Evolutionary conservation across 139 green algal species (phyloP).

Genomic region (Chlorella sp.): DNA sequence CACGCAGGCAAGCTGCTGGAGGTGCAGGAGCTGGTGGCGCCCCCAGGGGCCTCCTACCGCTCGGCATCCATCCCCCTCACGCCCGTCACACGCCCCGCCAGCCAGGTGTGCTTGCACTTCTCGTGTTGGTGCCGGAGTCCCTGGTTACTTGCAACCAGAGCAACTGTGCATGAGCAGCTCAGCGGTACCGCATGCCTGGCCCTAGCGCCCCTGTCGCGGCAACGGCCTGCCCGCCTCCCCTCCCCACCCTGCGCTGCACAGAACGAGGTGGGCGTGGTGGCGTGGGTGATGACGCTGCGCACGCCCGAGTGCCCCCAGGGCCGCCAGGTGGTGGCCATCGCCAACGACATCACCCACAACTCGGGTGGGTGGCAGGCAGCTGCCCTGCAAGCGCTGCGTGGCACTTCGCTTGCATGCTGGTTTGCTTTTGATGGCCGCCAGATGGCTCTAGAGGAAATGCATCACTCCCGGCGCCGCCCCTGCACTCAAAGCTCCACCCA

Average conservation of each 20-base stretch:
- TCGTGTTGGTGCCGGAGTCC: too few species aligned
- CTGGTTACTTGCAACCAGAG: too few species aligned
- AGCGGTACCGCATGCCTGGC: background rate
- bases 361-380: conserved; percentile 53
- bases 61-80: background rate
- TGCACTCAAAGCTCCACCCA: background rate
- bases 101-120: background rate
- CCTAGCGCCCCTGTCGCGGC: background rate
- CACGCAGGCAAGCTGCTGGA: conserved; percentile 67
- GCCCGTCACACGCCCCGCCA: background rate
- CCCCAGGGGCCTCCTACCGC: background rate
- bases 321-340: conserved; percentile 85
- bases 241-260: conserved; percentile 33
- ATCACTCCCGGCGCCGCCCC: too few species aligned
- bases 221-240: background rate
- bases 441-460: background rate
- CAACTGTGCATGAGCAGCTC: background rate
- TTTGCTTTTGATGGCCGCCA: too few species aligned
- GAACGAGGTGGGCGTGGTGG: conserved; percentile 95
- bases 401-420: too few species aligned
- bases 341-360: conserved; percentile 97
- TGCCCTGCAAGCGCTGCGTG: background rate
- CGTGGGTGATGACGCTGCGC: conserved; percentile 85
- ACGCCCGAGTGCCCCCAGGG: conserved; percentile 91
- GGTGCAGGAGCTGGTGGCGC: conserved; percentile 77